These are phyloP conservation scores for Fusarium beomiforme DNA, from an alignment of 2,329 filamentous ascomycete genomes.

Conservation along the genomic window DNA sequence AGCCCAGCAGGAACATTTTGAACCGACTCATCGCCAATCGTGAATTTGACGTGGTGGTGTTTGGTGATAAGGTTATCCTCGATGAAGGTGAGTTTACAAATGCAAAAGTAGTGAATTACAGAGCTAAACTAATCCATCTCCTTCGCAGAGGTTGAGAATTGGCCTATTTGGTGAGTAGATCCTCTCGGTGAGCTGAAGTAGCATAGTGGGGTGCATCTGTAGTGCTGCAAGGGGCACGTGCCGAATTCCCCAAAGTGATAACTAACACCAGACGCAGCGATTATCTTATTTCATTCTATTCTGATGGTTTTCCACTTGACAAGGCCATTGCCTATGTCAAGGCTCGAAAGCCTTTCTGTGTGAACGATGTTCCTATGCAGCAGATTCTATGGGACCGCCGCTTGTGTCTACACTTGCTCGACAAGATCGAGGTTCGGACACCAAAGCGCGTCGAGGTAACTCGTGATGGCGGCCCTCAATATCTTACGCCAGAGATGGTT, in stretches of 20 bases:
- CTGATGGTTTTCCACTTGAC: conserved; percentile 94
- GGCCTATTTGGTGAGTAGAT: conserved; percentile 79
- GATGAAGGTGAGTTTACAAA: conserved; percentile 74
- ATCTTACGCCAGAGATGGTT: conserved; percentile 82
- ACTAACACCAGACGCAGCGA: conserved; percentile 63
- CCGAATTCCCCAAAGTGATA: conserved; percentile 32
- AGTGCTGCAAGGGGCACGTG: conserved; percentile 41
- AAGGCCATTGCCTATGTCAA: conserved; percentile 97
- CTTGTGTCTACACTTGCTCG: conserved; percentile 86
- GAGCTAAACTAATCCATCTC: conserved; percentile 21
- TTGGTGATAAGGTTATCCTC: conserved; percentile 98
- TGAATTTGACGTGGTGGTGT: conserved; percentile 97
- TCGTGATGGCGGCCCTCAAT: conserved; percentile 85
- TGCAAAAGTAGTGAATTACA: conserved; percentile 1
- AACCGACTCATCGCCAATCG: conserved; percentile 89
- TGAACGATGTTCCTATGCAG: conserved; percentile 98
- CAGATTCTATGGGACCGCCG: conserved; percentile 96
- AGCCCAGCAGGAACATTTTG: conserved; percentile 94
- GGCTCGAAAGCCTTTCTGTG: conserved; percentile 92
- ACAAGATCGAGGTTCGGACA: conserved; percentile 89
- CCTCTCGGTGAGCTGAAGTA: conserved; percentile 49
- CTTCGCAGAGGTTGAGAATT: conserved; percentile 82
- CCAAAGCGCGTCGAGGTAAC: conserved; percentile 90
- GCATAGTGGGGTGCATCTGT: conserved; percentile 43
- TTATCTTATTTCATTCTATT: conserved; percentile 98